These are phyloP conservation scores for Coemansia sp. DNA, from an alignment of 192 early-diverging fungal genomes.

Conservation along the genomic window DNA sequence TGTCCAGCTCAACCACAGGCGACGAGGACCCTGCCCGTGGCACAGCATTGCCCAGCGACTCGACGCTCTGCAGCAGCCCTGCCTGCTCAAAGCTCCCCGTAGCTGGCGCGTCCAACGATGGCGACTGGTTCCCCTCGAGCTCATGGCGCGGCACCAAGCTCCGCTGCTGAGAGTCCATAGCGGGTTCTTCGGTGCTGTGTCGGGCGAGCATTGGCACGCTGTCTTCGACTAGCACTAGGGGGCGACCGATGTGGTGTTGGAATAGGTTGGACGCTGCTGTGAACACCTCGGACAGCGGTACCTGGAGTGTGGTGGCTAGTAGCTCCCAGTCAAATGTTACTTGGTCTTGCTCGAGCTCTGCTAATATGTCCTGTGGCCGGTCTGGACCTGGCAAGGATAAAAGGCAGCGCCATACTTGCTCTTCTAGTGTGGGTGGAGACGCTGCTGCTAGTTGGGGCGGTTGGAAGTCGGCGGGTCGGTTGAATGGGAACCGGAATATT, in stretches of 20 bases:
- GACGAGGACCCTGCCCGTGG: conserved; percentile 6
- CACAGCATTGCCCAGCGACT: conserved; percentile 29
- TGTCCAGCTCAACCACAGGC: conserved; percentile 37
- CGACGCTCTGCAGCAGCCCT: conserved; percentile 34
- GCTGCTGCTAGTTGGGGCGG: conserved; percentile 2
- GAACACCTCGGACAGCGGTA: conserved; percentile 31
- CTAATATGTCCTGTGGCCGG: conserved; percentile 37
- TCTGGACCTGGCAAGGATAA: conserved; percentile 25
- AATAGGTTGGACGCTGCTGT: conserved; percentile 39
- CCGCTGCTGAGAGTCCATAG: not conserved
- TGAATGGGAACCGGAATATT: conserved; percentile 44
- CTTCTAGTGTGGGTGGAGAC: conserved; percentile 10
- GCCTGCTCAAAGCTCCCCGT: conserved; percentile 25
- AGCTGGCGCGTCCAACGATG: conserved; percentile 17
- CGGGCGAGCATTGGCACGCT: conserved; percentile 14
- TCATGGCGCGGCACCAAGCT: not conserved
- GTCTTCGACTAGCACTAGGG: conserved; percentile 20
- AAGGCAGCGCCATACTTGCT: conserved; percentile 48
- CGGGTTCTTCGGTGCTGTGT: not conserved
- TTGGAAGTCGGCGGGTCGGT: conserved; percentile 19
- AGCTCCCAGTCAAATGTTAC: conserved; percentile 55
- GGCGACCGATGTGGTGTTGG: conserved; percentile 29
- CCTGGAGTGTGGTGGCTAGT: conserved; percentile 22
- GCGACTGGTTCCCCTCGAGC: not conserved
- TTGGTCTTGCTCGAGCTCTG: conserved; percentile 48